phyloP scores from a whole-genome alignment of 2,329 filamentous ascomycete genomes.

The Epichloe sp. region DNA sequence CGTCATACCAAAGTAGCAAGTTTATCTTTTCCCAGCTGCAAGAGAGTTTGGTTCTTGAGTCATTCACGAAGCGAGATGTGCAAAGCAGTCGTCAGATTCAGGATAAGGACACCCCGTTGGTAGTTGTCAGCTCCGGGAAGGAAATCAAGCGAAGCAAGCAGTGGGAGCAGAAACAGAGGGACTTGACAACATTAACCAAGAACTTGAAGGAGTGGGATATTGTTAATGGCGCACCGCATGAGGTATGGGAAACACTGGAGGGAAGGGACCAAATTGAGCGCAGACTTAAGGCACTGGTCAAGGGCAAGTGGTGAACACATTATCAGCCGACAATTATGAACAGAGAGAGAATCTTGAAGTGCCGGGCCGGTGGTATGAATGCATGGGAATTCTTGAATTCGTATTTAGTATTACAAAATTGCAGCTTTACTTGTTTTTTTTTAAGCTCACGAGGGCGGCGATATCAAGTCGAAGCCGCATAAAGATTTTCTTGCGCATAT shows the following conservation, averaged over 20 bases:
- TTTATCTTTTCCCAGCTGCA: slow-evolving; percentile 84
- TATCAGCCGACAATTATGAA: neutral
- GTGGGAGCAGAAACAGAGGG: slow-evolving; percentile 79
- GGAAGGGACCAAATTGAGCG: slow-evolving; percentile 68
- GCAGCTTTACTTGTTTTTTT: too few species aligned
- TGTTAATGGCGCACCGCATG: slow-evolving; percentile 69
- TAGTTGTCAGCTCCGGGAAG: slow-evolving; percentile 70
- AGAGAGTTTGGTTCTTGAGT: slow-evolving; percentile 77
- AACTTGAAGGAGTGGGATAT: slow-evolving; percentile 77
- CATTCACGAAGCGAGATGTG: slow-evolving; percentile 74
- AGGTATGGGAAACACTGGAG: slow-evolving; percentile 67
- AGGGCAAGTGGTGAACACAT: neutral
- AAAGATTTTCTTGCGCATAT: too few species aligned
- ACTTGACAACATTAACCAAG: slow-evolving; percentile 66
- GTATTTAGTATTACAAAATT: too few species aligned
- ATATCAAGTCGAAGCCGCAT: too few species aligned
- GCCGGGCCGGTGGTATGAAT: neutral
- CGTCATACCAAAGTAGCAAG: slow-evolving; percentile 68
- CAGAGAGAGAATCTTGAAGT: neutral
- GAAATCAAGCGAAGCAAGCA: slow-evolving; percentile 50
- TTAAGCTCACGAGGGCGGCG: too few species aligned
- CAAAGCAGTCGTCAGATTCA: slow-evolving; percentile 69
- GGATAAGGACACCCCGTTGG: slow-evolving; percentile 58
- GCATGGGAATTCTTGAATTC: neutral
- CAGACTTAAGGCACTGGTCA: slow-evolving; percentile 57